Percentiles rank a stretch among this genome's conserved stretches.
These are phyloP conservation scores for Nicotiana knightiana DNA, from an alignment of 257 asterid genomes.

Conservation along the genomic window DNA sequence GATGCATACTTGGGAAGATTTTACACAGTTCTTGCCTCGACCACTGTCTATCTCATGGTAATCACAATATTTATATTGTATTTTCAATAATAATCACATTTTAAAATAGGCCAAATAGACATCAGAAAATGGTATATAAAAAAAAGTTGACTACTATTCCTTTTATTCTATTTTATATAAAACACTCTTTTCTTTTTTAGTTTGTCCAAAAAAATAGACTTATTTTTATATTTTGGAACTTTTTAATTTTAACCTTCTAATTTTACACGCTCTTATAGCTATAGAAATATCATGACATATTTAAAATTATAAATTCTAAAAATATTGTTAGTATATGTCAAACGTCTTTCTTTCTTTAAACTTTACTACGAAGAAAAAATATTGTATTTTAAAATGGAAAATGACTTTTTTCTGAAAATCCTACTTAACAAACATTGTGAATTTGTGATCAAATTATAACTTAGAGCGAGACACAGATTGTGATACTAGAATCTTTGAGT, in stretches of 20 bases:
- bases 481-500: not conserved
- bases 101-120: not conserved
- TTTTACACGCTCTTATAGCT: not conserved
- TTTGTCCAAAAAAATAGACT: not conserved
- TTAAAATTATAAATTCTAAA: not conserved
- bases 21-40: conserved; percentile 57
- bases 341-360: not conserved
- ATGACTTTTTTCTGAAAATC: not conserved
- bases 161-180: not conserved
- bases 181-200: not conserved
- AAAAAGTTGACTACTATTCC: not conserved
- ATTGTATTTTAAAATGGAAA: not conserved
- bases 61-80: not conserved
- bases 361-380: not conserved
- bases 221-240: not conserved
- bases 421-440: not conserved
- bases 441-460: not conserved
- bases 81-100: not conserved
- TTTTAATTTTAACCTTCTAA: not conserved
- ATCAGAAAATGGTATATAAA: too few relatives aligned
- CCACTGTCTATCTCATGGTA: conserved; percentile 66
- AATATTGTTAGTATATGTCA: not conserved
- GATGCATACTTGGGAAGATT: conserved; percentile 91
- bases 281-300: not conserved
- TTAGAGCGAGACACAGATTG: not conserved